Evolutionary conservation across 331 rosid genomes (phyloP).

Genomic region (Phaseolus coccineus): DNA sequence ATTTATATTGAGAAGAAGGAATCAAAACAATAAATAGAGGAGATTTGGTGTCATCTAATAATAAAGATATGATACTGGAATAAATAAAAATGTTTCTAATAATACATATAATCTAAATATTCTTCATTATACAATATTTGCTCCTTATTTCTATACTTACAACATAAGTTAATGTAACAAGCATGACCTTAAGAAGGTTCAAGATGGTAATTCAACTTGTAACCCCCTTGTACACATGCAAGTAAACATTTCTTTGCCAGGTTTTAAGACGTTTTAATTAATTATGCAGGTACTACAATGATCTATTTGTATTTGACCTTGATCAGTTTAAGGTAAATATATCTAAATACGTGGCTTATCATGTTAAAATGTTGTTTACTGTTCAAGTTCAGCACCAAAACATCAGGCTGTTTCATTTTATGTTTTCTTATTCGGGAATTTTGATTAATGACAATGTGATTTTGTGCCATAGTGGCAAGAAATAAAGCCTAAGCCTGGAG

Average conservation of each 20-base stretch:
- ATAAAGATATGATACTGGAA: too few species aligned
- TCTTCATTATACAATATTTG: too few species aligned
- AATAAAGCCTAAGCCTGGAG: conserved; percentile 91
- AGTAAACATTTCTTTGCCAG: conserved; percentile 5
- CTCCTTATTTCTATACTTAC: too few species aligned
- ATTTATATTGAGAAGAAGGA: too few species aligned
- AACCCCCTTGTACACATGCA: not conserved
- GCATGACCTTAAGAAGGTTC: not conserved
- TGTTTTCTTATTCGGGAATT: conserved; percentile 15
- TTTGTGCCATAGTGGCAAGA: conserved; percentile 89
- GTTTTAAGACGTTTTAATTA: conserved; percentile 38
- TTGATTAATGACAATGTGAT: conserved; percentile 36
- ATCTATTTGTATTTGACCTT: conserved; percentile 89
- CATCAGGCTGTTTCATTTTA: conserved; percentile 13
- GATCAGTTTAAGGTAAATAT: conserved; percentile 87
- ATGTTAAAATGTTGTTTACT: conserved; percentile 25
- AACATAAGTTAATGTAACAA: not conserved
- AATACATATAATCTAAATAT: too few species aligned
- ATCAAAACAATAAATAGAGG: too few species aligned
- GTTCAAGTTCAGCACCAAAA: conserved; percentile 4
- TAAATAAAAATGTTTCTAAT: too few species aligned
- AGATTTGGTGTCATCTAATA: too few species aligned
- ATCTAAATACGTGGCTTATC: conserved; percentile 20
- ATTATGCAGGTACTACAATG: conserved; percentile 81
- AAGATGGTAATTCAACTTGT: not conserved